These are phyloP conservation scores for Musa balbisiana DNA, from an alignment of 202 grass and related monocot species.

Conservation along the genomic window DNA sequence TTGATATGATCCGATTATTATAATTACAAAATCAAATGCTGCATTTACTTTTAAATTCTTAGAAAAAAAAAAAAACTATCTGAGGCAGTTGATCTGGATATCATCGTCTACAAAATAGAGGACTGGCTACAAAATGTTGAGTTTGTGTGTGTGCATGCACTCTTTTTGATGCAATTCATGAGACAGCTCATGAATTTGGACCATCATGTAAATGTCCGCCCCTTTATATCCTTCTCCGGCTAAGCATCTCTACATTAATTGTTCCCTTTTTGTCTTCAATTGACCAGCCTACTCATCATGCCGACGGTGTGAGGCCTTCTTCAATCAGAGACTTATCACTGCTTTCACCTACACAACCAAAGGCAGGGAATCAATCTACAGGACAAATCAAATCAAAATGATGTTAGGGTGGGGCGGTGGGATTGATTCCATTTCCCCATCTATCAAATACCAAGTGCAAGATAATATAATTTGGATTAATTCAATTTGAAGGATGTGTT, in stretches of 20 bases:
- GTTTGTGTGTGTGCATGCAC: background rate
- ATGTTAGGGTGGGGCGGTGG: background rate
- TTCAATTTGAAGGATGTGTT: too few species aligned
- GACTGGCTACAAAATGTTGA: background rate
- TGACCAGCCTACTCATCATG: background rate
- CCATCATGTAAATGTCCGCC: background rate
- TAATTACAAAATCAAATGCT: too few species aligned
- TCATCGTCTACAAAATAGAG: too few species aligned
- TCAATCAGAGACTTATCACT: background rate
- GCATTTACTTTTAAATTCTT: too few species aligned
- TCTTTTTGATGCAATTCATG: background rate
- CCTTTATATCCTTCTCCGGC: background rate
- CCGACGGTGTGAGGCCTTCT: background rate
- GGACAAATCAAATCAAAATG: background rate
- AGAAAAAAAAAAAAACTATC: too few species aligned
- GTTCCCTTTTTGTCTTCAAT: slow-evolving; percentile 1
- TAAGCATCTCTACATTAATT: background rate
- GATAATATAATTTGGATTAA: too few species aligned
- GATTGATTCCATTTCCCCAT: background rate
- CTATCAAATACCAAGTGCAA: too few species aligned
- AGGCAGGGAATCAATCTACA: background rate
- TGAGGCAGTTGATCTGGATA: too few species aligned
- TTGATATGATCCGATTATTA: too few species aligned
- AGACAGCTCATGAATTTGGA: background rate
- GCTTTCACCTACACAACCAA: background rate